Percentiles rank a stretch among this genome's conserved stretches.
Evolutionary conservation across 352 stramenopile species (phyloP).

Genomic region (Globisporangium orthogonon): DNA sequence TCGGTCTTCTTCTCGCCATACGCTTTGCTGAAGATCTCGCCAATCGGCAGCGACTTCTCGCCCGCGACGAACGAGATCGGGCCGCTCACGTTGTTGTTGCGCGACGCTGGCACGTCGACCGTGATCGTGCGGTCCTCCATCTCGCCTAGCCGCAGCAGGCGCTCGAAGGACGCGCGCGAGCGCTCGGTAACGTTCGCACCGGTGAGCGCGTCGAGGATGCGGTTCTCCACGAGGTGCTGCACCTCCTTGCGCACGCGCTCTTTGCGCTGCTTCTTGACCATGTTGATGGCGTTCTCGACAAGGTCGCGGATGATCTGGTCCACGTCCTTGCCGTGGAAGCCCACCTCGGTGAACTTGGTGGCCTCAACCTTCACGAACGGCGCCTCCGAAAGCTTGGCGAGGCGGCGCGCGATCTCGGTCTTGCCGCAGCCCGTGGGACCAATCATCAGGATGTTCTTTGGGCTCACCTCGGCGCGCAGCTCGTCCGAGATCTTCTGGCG

Average conservation of each 20-base stretch:
- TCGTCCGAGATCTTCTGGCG: constrained; percentile 93
- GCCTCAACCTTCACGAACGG: constrained; percentile 98
- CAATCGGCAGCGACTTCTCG: constrained; percentile 68
- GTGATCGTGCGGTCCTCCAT: constrained; percentile 80
- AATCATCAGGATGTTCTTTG: constrained; percentile 99
- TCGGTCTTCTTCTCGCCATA: constrained; percentile 86
- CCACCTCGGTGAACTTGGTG: constrained; percentile 99
- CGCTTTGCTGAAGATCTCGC: constrained; percentile 62
- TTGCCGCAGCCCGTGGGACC: constrained; percentile 97
- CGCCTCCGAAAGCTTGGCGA: constrained; percentile 96
- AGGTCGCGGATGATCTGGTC: constrained; percentile 99
- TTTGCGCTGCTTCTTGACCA: constrained; percentile 94
- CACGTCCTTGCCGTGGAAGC: constrained; percentile 98
- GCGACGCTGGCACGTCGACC: constrained; percentile 59
- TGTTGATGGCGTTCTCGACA: constrained; percentile 95
- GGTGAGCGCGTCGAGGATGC: constrained; percentile 93
- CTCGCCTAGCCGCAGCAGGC: constrained; percentile 84
- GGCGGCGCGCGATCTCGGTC: constrained; percentile 96
- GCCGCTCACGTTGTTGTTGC: constrained; percentile 30
- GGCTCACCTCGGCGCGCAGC: constrained; percentile 88
- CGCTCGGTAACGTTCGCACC: constrained; percentile 80
- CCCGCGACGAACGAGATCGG: constrained; percentile 69
- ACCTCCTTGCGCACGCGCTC: constrained; percentile 92
- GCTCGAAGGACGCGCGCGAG: constrained; percentile 89
- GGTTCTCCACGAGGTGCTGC: constrained; percentile 90